phyloP scores from a whole-genome alignment of 2,329 filamentous ascomycete species.

The Aspergillus melleus region DNA sequence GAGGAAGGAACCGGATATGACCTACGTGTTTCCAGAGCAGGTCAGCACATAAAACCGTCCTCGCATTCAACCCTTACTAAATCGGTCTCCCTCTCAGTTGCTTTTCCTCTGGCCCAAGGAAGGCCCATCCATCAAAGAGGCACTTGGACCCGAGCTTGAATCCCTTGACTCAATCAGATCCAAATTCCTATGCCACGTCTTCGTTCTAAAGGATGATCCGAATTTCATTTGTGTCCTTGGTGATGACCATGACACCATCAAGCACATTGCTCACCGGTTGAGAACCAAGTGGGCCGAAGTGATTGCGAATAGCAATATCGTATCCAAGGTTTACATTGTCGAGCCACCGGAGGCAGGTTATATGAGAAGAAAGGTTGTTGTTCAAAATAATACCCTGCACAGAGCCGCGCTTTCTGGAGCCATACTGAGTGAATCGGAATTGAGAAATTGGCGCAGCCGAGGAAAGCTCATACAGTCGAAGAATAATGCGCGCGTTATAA shows the following conservation, averaged over 20 bases:
- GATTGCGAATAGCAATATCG: slow-evolving; percentile 28
- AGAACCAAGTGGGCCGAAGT: slow-evolving; percentile 30
- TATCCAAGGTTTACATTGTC: slow-evolving; percentile 35
- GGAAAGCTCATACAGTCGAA: slow-evolving; percentile 24
- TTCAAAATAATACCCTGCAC: slow-evolving; percentile 20
- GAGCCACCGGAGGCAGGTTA: slow-evolving; percentile 25
- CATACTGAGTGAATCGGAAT: slow-evolving; percentile 14
- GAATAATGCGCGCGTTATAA: slow-evolving; percentile 33
- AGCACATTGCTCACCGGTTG: slow-evolving; percentile 34
- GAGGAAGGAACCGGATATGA: slow-evolving; percentile 25
- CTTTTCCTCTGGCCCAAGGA: slow-evolving; percentile 48
- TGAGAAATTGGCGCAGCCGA: slow-evolving; percentile 23
- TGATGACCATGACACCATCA: slow-evolving; percentile 33
- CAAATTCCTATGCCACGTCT: slow-evolving; percentile 42
- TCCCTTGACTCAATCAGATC: slow-evolving; percentile 47
- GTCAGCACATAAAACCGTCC: slow-evolving; percentile 15
- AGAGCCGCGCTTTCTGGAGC: slow-evolving; percentile 24
- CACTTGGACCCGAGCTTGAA: slow-evolving; percentile 45
- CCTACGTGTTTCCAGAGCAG: slow-evolving; percentile 25
- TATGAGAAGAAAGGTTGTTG: slow-evolving; percentile 25
- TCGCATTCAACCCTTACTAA: not conserved
- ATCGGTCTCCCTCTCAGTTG: slow-evolving; percentile 23
- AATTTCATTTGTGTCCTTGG: slow-evolving; percentile 35
- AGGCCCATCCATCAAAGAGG: slow-evolving; percentile 41
- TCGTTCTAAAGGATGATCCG: slow-evolving; percentile 32